These are phyloP conservation scores for Fusarium sp. DNA, from an alignment of 2,329 filamentous ascomycete genomes.

Conservation along the genomic window DNA sequence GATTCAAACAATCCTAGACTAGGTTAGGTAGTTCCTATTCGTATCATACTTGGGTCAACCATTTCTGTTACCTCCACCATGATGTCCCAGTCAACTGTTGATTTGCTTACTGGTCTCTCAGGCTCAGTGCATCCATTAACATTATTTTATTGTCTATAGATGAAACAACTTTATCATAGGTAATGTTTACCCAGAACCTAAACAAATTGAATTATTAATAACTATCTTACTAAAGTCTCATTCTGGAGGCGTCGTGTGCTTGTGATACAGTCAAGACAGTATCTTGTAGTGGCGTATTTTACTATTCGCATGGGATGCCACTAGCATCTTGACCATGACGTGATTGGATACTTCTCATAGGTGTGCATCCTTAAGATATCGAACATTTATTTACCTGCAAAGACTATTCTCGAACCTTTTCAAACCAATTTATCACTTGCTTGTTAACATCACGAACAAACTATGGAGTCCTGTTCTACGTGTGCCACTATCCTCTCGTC, in stretches of 20 bases:
- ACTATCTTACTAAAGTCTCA: neutral
- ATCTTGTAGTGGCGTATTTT: conserved; percentile 28
- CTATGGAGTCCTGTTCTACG: conserved; percentile 71
- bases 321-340: conserved; percentile 42
- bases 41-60: neutral
- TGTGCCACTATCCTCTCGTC: conserved; percentile 72
- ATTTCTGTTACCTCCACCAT: neutral
- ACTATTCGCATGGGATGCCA: conserved; percentile 1
- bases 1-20: neutral
- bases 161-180: neutral
- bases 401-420: conserved; percentile 1
- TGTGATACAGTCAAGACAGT: neutral
- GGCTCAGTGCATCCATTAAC: neutral
- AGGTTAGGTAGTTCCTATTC: neutral
- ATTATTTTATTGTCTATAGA: neutral
- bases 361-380: conserved; percentile 12
- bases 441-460: conserved; percentile 9
- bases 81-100: neutral
- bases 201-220: neutral
- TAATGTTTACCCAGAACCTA: neutral
- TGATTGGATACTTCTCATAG: conserved; percentile 39
- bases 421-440: neutral
- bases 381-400: conserved; percentile 7
- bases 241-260: neutral
- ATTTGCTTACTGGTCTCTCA: neutral